Base-by-base conservation (phyloP, 1,139 yeast species). In the Nadsonia commutata region DNA sequence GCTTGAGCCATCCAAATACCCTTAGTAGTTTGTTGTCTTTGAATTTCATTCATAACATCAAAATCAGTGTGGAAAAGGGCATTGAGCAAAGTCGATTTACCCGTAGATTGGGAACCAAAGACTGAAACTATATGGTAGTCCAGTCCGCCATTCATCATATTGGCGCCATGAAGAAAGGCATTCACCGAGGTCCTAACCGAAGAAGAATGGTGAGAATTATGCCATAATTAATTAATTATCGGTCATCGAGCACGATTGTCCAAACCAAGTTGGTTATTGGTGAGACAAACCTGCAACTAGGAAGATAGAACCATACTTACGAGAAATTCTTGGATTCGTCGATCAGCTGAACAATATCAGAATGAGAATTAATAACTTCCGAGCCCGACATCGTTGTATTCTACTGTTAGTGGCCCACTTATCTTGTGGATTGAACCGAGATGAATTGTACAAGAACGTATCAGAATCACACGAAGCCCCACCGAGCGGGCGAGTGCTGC, bases 71-170 rank as follows among this genome's bases (percentile, higher is more conserved):
- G 81, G 65, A 93, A 93, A 44, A 90, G 65, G 40, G 76, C 74
- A 62, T 90, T 90, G 56, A 90, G 70, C 48, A 90, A 69, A 0
- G 98, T 90, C 2, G 95, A 84, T 61, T 90, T 90, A 45, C 98
- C 98, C 2, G 97, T 88, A 2, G 94, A 82, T 59, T 90, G 98
- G 1, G 95, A 84, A 8, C 98, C 98, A 67, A 90, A 90, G 41
- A 90, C 98, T 0, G 97, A 81, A 2, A 90, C 84, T 20, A 90
- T 78, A 60, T 90, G 95, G 65, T 88, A 88, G 54, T 80, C 71
- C 48, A 82, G 66, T 0, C 90, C 94, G 20, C 71, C 70, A 40
- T 70, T 68, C 39, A 58, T 59, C 18, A 63, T 52, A 9, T 65
- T 57, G 45, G 55, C 56, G 20, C 51, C 48, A 37, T 55, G 57